Base-by-base conservation (phyloP, 768 basidiomycete genomes). In the Mycena vulgaris region DNA sequence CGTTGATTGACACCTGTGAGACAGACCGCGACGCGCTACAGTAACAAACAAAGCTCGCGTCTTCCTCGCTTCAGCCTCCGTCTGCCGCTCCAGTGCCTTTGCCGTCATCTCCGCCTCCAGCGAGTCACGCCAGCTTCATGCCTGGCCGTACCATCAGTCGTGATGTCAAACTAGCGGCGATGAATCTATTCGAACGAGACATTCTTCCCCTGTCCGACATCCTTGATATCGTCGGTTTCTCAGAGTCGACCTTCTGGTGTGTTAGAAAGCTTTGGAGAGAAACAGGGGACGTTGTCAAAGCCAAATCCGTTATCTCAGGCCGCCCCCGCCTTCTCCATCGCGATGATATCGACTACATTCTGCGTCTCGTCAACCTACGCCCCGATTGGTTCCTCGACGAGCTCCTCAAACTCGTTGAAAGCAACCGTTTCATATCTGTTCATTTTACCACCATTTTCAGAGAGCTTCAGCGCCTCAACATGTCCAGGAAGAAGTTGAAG, bases 381-480 rank as follows among this genome's bases (percentile, higher is more conserved):
- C 25, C 48, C 25, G 25, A 49, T 28, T 49, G 48, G 48, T 49
- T 49, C 49, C 49, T 51, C 48, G 48, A 49, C 14, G 48, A 49
- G 14, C 11, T 49, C 10, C 25, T 49, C 3, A 27, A 25, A 2
- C 25, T 49, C 13, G 25, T 49, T 2, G 14, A 49, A 16, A 27
- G 5, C 5, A 49, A 49, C 14, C 48, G 27, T 1, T 49, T 28
- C 48, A 49, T 49, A 2, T 28, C 48, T n/a, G 69, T 79, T 7
- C 80, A 82, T 71, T 82, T 74, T 67, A 71, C 76, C 5, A 83
- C 81, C 1, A 78, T 83, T 33, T 74, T 76, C 61, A 71, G 76
- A 0, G 75, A 78, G 42, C 79, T 84, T 10, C 62, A 71, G n/a
- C 66, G 72, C 40, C 73, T 71, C 39, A 76, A 77, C 13, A 42